Base-by-base conservation (phyloP, 331 rosid species). In the Pyrus hybrid region DNA sequence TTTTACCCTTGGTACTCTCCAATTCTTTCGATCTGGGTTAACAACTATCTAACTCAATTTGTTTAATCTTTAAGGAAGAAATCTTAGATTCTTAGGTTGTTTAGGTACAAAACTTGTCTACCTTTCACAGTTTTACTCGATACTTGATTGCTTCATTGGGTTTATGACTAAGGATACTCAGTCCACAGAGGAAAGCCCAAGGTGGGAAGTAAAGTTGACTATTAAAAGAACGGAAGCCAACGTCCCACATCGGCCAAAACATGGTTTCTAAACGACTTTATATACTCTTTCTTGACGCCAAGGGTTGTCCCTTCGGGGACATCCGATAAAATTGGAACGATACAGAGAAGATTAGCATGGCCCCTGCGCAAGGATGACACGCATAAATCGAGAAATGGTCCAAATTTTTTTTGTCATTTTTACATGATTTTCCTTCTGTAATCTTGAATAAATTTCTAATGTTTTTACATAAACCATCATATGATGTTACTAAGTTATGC, bases 201-300 rank as follows among this genome's bases (percentile, higher is more conserved):
- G 54, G 20, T 47, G 20, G 20, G 54, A 47, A 47, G 5, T 1
- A 14, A 49, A 49, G 56, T 49, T 17, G n/a, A 49, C 56, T 6
- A 49, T 6, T 6, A 49, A 17, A 49, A 49, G n/a, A 0, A 49
- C 9, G 56, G 56, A 49, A 49, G 9, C n/a, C 56, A 6, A 1
- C 8, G n/a, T 49, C 56, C 56, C 56, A 16, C n/a, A 17, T 49
- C 56, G 56, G 2, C n/a, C 56, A 16, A 16, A 49, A 49, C n/a
- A 49, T 2, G 20, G n/a, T 49, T 16, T 18, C 3, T 6, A 5
- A 49, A 49, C 1, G 18, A 18, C 56, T 49, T 16, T 49, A 49
- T 49, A 17, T 49, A 49, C 3, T 16, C 9, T 17, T 16, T 1
- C 9, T 49, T 17, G 56, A 49, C 0, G 0, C 0, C 0, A 2